Evolutionary conservation across 176 grass and related monocot species (phyloP).

Genomic region (Microstegium vimineum): DNA sequence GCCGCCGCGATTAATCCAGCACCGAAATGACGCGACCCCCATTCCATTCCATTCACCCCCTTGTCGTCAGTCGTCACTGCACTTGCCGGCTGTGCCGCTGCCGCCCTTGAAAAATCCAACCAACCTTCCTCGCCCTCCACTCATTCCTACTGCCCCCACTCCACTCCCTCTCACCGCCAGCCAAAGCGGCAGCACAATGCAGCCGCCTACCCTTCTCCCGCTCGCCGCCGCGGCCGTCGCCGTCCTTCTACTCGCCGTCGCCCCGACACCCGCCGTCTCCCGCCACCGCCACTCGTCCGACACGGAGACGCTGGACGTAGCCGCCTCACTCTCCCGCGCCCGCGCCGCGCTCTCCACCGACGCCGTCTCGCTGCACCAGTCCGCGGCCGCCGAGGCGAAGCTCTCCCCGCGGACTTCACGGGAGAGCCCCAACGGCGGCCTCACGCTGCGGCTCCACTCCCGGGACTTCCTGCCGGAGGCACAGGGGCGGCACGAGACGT

Average conservation of each 20-base stretch:
- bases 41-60: neutral
- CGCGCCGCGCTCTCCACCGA: constrained; percentile 52
- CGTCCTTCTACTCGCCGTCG: neutral
- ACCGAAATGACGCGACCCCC: constrained; percentile 19
- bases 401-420: neutral
- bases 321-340: constrained; percentile 48
- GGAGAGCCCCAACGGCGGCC: neutral
- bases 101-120: constrained; percentile 26
- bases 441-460: constrained; percentile 53
- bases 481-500: constrained; percentile 38
- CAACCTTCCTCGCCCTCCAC: neutral
- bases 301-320: constrained; percentile 59
- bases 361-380: constrained; percentile 30
- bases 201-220: constrained; percentile 6
- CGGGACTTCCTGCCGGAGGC: constrained; percentile 59
- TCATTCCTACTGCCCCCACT: neutral
- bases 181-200: constrained; percentile 4
- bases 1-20: neutral
- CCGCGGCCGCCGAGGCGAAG: neutral
- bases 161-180: neutral
- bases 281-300: neutral
- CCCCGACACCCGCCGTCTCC: neutral
- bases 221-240: neutral
- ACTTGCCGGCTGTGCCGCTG: neutral
- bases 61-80: constrained; percentile 27